Evolutionary conservation across 176 grass and related monocot species (phyloP).

Genomic region (Aegilops umbellulata): DNA sequence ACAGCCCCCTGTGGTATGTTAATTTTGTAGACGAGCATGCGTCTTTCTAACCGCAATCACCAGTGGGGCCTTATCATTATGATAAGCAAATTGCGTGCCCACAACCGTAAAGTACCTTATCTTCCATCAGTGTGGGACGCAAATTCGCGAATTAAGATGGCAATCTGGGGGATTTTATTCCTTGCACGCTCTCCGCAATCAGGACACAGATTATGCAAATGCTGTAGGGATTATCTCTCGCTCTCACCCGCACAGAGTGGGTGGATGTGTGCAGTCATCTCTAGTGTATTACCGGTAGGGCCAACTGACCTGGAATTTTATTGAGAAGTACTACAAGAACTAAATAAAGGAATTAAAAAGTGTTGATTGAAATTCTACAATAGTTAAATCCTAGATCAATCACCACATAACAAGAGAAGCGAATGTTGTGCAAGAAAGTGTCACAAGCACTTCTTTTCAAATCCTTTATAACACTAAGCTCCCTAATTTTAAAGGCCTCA

Average conservation of each 20-base stretch:
- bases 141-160: background rate
- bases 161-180: conserved; percentile 34
- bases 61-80: background rate
- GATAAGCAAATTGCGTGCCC: background rate
- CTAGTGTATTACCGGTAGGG: background rate
- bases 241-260: background rate
- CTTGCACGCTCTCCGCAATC: conserved; percentile 11
- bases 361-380: too few species aligned
- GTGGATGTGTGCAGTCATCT: conserved; percentile 10
- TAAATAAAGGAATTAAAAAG: background rate
- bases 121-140: conserved; percentile 16
- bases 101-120: conserved; percentile 22
- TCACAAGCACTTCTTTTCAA: background rate
- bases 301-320: background rate
- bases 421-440: background rate
- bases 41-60: background rate
- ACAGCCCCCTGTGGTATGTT: background rate
- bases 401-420: background rate
- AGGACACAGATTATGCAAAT: conserved; percentile 11
- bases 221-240: conserved; percentile 3
- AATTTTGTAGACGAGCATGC: background rate
- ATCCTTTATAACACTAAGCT: background rate
- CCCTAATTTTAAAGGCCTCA: too few species aligned
- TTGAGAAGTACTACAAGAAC: background rate
- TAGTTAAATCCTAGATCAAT: background rate